Evolutionary conservation across 1,139 yeast species (phyloP).

Genomic region (Lodderomyces jiufengensis): DNA sequence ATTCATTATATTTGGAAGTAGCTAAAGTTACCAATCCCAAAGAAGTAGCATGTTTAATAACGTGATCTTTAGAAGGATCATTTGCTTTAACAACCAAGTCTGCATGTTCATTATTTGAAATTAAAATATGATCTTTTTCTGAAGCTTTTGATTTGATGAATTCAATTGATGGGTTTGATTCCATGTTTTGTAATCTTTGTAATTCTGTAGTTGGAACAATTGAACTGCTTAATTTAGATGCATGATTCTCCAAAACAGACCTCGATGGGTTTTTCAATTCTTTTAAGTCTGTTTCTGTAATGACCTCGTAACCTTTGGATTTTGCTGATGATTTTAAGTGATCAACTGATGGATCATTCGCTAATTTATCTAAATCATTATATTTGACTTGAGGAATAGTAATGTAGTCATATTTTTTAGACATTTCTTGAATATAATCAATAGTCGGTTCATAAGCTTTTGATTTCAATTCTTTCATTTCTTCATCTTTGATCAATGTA

Average conservation of each 20-base stretch:
- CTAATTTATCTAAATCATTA: constrained; percentile 14
- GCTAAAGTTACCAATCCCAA: constrained; percentile 27
- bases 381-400: constrained; percentile 14
- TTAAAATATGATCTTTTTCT: constrained; percentile 19
- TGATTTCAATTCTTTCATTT: constrained; percentile 12
- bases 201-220: constrained; percentile 14
- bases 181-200: constrained; percentile 15
- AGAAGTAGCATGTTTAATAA: constrained; percentile 20
- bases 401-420: constrained; percentile 15
- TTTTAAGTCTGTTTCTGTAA: constrained; percentile 17
- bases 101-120: constrained; percentile 26
- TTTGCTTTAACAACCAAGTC: constrained; percentile 23
- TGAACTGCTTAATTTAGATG: constrained; percentile 13
- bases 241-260: constrained; percentile 20
- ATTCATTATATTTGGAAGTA: constrained; percentile 18
- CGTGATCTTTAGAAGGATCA: constrained; percentile 28
- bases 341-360: constrained; percentile 17
- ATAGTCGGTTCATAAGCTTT: constrained; percentile 14
- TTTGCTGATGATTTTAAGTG: constrained; percentile 15
- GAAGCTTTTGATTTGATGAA: constrained; percentile 14
- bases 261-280: constrained; percentile 20
- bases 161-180: constrained; percentile 9
- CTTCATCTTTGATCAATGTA: constrained; percentile 21
- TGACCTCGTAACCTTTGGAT: constrained; percentile 14
- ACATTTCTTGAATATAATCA: constrained; percentile 14